Percentiles rank a stretch among this genome's conserved stretches.
phyloP scores from a whole-genome alignment of 345 rosid species.

The Durio zibethinus region DNA sequence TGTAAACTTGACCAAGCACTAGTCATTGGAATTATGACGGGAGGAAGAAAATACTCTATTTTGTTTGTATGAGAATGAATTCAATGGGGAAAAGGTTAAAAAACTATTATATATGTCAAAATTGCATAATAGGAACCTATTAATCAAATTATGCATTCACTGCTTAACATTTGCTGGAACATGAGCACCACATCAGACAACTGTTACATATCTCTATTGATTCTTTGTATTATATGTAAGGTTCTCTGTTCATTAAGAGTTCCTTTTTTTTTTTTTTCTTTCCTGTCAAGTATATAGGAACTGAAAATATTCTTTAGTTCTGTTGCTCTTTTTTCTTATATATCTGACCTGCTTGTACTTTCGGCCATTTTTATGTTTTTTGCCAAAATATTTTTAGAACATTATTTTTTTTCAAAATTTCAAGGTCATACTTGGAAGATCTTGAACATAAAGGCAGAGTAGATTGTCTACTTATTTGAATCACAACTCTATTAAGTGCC shows the following conservation, averaged over 20 bases:
- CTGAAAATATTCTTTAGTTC: background rate
- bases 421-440: background rate
- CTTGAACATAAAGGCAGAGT: background rate
- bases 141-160: background rate
- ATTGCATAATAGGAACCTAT: background rate
- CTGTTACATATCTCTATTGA: background rate
- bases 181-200: background rate
- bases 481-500: background rate
- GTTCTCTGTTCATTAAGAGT: background rate
- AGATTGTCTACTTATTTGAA: background rate
- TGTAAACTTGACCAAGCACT: background rate
- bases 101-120: background rate
- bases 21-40: background rate
- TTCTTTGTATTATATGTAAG: background rate
- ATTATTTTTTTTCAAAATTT: background rate
- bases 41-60: background rate
- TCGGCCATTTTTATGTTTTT: background rate
- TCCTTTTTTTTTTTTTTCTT: background rate
- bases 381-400: background rate
- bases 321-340: background rate
- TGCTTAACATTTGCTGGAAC: background rate
- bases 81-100: background rate
- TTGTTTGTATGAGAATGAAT: background rate
- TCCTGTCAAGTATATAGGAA: background rate
- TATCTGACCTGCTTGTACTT: background rate